Evolutionary conservation across 345 rosid species (phyloP).

Genomic region (Mercurialis annua): DNA sequence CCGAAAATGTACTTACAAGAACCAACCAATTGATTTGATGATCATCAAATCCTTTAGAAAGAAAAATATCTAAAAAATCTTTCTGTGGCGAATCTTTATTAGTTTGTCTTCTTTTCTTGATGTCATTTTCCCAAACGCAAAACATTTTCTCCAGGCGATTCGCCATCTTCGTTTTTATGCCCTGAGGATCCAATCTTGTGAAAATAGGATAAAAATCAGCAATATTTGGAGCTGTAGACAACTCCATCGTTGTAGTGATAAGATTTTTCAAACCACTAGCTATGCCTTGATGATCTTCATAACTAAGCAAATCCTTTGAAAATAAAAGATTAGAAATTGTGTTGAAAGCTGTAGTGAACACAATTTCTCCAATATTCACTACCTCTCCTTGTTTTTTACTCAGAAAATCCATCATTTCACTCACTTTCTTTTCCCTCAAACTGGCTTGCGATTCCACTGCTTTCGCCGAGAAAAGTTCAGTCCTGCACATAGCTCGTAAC

Average conservation of each 20-base stretch:
- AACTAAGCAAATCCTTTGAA: not conserved
- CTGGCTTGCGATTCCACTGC: slow-evolving; percentile 6
- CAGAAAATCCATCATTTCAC: slow-evolving; percentile 8
- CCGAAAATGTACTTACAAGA: too few relatives aligned
- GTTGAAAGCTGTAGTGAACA: slow-evolving; percentile 15
- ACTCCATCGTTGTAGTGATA: not conserved
- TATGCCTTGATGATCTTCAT: not conserved
- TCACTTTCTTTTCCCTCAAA: slow-evolving; percentile 9
- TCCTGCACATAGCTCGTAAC: not conserved
- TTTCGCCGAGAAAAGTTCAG: slow-evolving; percentile 17
- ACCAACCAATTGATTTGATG: not conserved
- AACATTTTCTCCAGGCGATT: not conserved
- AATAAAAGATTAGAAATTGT: not conserved
- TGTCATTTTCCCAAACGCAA: not conserved
- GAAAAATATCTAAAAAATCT: not conserved
- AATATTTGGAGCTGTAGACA: not conserved
- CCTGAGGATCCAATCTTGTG: not conserved
- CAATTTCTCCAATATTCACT: slow-evolving; percentile 8
- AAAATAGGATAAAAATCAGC: not conserved
- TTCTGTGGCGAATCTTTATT: not conserved
- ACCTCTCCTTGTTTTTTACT: not conserved
- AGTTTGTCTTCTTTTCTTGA: not conserved
- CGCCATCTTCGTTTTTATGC: not conserved
- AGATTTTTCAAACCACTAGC: not conserved
- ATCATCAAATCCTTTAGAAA: not conserved